These are phyloP conservation scores for Leptographium wingfieldii DNA, from an alignment of 2,329 filamentous ascomycete genomes.

Conservation along the genomic window DNA sequence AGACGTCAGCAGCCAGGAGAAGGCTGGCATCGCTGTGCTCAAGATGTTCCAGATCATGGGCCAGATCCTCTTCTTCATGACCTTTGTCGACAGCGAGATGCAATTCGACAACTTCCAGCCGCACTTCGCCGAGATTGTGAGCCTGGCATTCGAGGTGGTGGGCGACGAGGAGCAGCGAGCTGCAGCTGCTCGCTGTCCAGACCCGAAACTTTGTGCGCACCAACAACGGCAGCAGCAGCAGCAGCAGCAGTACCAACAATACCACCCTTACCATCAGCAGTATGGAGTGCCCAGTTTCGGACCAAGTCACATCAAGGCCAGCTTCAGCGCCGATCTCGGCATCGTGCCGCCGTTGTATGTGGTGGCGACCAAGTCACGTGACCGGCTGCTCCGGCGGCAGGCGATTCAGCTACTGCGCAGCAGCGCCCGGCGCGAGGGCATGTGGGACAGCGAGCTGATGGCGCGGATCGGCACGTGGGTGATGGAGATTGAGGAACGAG, in stretches of 20 bases:
- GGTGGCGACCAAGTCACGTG: conserved; percentile 53
- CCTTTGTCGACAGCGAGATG: conserved; percentile 44
- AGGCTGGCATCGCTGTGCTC: conserved; percentile 45
- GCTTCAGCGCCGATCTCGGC: conserved; percentile 51
- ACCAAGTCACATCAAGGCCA: conserved; percentile 42
- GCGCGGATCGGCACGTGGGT: conserved; percentile 44
- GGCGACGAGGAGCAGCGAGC: conserved; percentile 43
- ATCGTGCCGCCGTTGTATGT: conserved; percentile 53
- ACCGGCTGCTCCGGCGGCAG: conserved; percentile 41
- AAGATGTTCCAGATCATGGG: conserved; percentile 51
- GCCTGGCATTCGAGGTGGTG: conserved; percentile 45
- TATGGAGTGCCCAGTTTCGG: neutral
- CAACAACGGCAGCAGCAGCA: neutral
- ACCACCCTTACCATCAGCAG: neutral
- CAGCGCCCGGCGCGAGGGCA: conserved; percentile 50
- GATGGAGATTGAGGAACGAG: conserved; percentile 39
- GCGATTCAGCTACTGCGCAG: conserved; percentile 49
- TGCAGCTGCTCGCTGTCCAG: conserved; percentile 30
- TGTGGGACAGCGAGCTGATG: conserved; percentile 54
- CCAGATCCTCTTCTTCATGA: conserved; percentile 44
- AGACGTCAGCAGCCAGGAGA: conserved; percentile 39
- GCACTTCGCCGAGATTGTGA: conserved; percentile 42
- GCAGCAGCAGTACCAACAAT: neutral
- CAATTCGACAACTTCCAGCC: conserved; percentile 42
- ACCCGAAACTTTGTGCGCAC: conserved; percentile 28